Percentiles rank a stretch among this genome's conserved stretches.
These are phyloP conservation scores for Rhodamnia argentea DNA, from an alignment of 345 rosid genomes.

Conservation along the genomic window DNA sequence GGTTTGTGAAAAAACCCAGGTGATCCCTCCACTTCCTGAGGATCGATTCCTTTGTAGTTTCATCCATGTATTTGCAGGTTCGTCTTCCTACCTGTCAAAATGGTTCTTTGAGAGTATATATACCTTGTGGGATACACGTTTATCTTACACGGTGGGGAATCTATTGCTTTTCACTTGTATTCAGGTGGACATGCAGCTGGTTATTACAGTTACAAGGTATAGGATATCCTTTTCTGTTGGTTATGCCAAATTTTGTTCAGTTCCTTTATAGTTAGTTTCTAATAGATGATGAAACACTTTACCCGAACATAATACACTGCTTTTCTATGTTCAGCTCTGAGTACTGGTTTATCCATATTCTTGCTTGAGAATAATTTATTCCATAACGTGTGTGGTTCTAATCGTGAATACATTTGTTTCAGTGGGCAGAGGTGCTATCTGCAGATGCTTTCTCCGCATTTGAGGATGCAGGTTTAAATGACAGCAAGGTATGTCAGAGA, in stretches of 20 bases:
- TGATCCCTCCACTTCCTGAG: conserved; percentile 73
- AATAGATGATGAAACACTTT: neutral
- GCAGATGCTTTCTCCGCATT: conserved; percentile 98
- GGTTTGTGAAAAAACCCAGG: conserved; percentile 53
- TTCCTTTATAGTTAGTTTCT: neutral
- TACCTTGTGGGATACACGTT: neutral
- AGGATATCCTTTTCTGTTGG: neutral
- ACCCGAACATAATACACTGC: neutral
- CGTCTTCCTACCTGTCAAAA: neutral
- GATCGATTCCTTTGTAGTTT: conserved; percentile 81
- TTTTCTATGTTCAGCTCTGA: neutral
- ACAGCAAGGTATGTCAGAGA: conserved; percentile 42
- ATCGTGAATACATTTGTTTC: conserved; percentile 8
- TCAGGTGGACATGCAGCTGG: conserved; percentile 94
- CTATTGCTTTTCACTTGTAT: conserved; percentile 1
- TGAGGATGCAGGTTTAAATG: conserved; percentile 82
- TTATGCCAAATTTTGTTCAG: neutral
- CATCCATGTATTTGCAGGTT: conserved; percentile 85
- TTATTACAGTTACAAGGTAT: conserved; percentile 94
- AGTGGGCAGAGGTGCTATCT: conserved; percentile 97
- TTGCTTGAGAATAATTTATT: neutral
- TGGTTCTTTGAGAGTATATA: neutral
- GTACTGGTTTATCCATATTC: neutral
- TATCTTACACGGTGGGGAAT: neutral
- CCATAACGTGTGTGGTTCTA: neutral